These are phyloP conservation scores for Colletotrichum spinosum DNA, from an alignment of 2,329 filamentous ascomycete genomes.

Conservation along the genomic window DNA sequence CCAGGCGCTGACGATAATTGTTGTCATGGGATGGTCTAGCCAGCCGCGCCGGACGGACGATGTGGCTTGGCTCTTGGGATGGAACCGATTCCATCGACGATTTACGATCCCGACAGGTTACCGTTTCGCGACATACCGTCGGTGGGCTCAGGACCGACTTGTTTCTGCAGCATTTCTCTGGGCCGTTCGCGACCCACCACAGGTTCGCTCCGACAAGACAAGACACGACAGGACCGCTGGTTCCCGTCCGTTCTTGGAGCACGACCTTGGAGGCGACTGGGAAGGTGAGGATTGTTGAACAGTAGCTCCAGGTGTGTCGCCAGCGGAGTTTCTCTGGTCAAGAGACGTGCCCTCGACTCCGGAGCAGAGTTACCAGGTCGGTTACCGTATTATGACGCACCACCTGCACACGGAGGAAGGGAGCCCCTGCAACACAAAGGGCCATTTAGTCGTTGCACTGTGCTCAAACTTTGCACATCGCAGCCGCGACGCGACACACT, in stretches of 20 bases:
- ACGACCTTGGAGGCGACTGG: background rate
- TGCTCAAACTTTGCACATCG: slow-evolving; percentile 25
- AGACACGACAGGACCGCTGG: background rate
- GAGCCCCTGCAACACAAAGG: slow-evolving; percentile 9
- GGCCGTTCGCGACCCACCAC: slow-evolving; percentile 4
- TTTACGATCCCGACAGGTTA: background rate
- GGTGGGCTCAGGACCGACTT: slow-evolving; percentile 1
- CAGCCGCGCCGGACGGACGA: slow-evolving; percentile 4
- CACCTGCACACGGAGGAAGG: slow-evolving; percentile 14
- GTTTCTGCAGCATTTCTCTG: background rate
- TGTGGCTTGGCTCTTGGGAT: background rate
- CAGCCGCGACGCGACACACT: slow-evolving; percentile 21
- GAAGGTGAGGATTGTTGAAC: slow-evolving; percentile 7
- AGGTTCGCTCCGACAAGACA: slow-evolving; percentile 3
- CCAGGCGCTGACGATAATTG: slow-evolving; percentile 1
- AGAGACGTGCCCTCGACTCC: slow-evolving; percentile 15
- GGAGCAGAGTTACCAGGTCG: slow-evolving; percentile 12
- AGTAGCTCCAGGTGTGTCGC: background rate
- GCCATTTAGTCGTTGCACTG: slow-evolving; percentile 12
- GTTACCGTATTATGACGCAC: slow-evolving; percentile 35
- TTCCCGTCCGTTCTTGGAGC: background rate
- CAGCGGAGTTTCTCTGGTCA: slow-evolving; percentile 5
- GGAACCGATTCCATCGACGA: slow-evolving; percentile 10
- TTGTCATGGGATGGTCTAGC: slow-evolving; percentile 3
- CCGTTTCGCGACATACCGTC: background rate